Evolutionary conservation across 179 eudicot species (phyloP), one percentile per base, ranked within the genome.

Genomic region (Carnegiea gigantea): DNA sequence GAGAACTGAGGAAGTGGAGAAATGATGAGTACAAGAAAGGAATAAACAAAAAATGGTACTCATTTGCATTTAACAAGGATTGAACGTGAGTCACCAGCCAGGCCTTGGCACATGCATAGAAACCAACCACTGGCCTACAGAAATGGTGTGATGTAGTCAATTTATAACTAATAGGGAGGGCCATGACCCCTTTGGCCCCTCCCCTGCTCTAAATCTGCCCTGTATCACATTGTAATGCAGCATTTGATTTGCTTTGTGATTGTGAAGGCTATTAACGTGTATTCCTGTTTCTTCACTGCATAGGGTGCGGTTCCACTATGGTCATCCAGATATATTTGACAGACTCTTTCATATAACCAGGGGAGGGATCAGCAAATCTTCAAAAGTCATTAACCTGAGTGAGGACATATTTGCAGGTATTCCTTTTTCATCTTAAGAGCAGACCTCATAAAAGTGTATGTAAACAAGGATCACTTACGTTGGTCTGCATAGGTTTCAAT

Each of bases 231-330:
- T 81, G 76, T 21, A 28, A n/a, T 67, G 24, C 46, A 54, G 78
- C n/a, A 6, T 49, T 36, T 46, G 54, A 46, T 18, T 76, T 72
- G 24, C 48, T 49, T 73, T 71, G 14, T 64, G 73, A 43, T 38
- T 67, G 21, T 72, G 6, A 11, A 13, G 53, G 23, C 51, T 72
- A 76, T 54, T 84, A 40, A 78, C 78, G n/a, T 59, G 49, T 83
- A 59, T 49, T 73, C 20, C 36, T 84, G 21, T 73, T 46, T 75
- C 9, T 46, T 57, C 38, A 30, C 44, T 71, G 72, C 46, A 77
- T 88, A 95, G 99, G 93, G 98, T 95, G 51, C 92, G 99, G 36
- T 95, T 95, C 87, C 99, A 95, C 77, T 95, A 95, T 70, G 99
- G 99, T 24, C 99, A 94, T 85, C 98, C 99, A 51, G 99, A 95